Percentiles rank a stretch among this genome's conserved stretches.
Conservation (phyloP, 2,329 filamentous ascomycete genomes). For the Ustilaginoidea virens region DNA sequence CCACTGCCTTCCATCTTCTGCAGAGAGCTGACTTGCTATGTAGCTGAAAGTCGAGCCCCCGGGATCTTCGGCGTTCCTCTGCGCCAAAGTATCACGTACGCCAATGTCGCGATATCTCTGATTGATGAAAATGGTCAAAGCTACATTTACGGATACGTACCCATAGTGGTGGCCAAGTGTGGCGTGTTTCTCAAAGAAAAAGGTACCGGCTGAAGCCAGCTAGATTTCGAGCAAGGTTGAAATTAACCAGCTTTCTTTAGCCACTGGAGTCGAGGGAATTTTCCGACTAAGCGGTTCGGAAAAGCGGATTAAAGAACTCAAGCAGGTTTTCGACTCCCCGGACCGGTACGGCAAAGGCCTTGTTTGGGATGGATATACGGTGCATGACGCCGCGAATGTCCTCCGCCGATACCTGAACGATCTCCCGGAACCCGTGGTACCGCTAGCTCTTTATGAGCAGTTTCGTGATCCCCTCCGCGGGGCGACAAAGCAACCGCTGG, state of each 20-base stretch:
- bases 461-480: conserved; percentile 73
- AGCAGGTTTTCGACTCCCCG: conserved; percentile 81
- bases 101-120: conserved; percentile 93
- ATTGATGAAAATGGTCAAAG: conserved; percentile 85
- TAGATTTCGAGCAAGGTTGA: not conserved
- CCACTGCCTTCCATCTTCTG: too few relatives aligned
- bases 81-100: conserved; percentile 88
- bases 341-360: conserved; percentile 93
- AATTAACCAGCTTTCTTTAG: conserved; percentile 30
- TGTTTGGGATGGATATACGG: conserved; percentile 94
- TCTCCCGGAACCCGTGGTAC: conserved; percentile 90
- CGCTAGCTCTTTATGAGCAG: conserved; percentile 78
- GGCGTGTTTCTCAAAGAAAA: conserved; percentile 96
- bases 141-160: conserved; percentile 97
- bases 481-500: conserved; percentile 56
- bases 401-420: conserved; percentile 91
- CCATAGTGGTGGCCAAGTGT: conserved; percentile 96
- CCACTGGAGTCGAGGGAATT: conserved; percentile 88
- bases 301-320: conserved; percentile 95
- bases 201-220: conserved; percentile 36
- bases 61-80: conserved; percentile 93
- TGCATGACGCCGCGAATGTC: conserved; percentile 96
- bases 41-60: conserved; percentile 33
- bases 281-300: conserved; percentile 93
- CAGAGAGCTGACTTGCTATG: too few relatives aligned